Base-by-base conservation (phyloP, 805 yeast species). In the Pichia rugopelliculosa region DNA sequence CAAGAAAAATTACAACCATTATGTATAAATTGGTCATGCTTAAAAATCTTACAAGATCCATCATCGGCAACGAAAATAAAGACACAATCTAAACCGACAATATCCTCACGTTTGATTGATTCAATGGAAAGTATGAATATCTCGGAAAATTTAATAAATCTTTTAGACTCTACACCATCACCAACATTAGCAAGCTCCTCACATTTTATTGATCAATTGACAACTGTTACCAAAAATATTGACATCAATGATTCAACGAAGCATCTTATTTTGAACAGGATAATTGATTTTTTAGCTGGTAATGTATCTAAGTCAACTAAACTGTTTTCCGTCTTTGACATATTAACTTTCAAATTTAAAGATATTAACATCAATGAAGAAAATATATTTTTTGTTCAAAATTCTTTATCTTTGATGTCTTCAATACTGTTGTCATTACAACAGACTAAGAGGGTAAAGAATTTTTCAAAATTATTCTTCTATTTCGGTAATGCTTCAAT, bases 391-490 rank as follows among this genome's bases (percentile, higher is more conserved):
- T 53, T 50, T 40, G 20, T 30, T 37, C 46, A 36, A 39, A 49
- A 8, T 36, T 15, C 47, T 10, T 26, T 59, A 23, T 18, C 26
- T 6, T 8, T 37, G 59, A 42, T 67, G 60, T 27, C 40, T 42
- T 20, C 53, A 11, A 18, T 46, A 36, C 27, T 58, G 48, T 41
- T 21, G 22, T 15, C n/a, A 6, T 17, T 13, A 17, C 20, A 30
- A 24, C 59, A 60, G 18, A 47, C 47, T 2, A 75, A 72, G 51
- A 58, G 82, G 47, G 57, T 74, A 7, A 62, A 69, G 42, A 76
- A 76, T 54, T 51, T 77, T 4, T 70, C 80, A 3, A 75, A 73
- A 51, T 42, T 77, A 12, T 58, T 69, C 7, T 76, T 67, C 54
- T 71, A 74, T 48, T 55, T 65, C 42, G 76, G 74, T 0, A 62